A percentile compares a stretch with the other conserved stretches of the same genome.
These are phyloP conservation scores for Hypoxylon sp. DNA, from an alignment of 2,329 filamentous ascomycete genomes.

Conservation along the genomic window DNA sequence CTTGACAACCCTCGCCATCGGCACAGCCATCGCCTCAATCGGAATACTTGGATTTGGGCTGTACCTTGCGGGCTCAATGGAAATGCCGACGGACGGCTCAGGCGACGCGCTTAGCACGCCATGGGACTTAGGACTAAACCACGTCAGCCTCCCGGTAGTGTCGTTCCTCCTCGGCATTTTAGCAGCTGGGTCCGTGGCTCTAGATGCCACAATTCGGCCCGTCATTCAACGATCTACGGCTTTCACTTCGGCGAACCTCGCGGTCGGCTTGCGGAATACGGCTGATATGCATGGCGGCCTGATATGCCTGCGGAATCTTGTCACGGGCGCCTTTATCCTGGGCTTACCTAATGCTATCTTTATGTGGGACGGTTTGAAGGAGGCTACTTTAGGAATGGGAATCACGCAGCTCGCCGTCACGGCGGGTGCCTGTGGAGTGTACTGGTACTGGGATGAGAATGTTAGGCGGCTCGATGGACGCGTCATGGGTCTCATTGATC, in stretches of 20 bases:
- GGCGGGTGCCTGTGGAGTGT: slow-evolving; percentile 54
- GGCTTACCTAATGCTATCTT: slow-evolving; percentile 58
- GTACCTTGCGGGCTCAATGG: slow-evolving; percentile 58
- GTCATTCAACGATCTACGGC: slow-evolving; percentile 64
- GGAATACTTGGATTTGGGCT: slow-evolving; percentile 64
- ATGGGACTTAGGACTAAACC: slow-evolving; percentile 37
- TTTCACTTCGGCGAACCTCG: slow-evolving; percentile 64
- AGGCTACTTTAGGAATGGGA: slow-evolving; percentile 59
- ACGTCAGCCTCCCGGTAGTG: slow-evolving; percentile 58
- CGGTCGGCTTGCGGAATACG: slow-evolving; percentile 62
- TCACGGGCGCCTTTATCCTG: slow-evolving; percentile 61
- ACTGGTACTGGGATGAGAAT: slow-evolving; percentile 61
- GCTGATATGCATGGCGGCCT: slow-evolving; percentile 65
- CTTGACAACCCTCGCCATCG: slow-evolving; percentile 56
- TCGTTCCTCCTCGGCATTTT: slow-evolving; percentile 65
- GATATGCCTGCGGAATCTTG: slow-evolving; percentile 58
- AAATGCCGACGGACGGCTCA: slow-evolving; percentile 44
- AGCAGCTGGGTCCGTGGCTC: slow-evolving; percentile 59
- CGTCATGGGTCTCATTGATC: slow-evolving; percentile 63
- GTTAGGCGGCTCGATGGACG: slow-evolving; percentile 62
- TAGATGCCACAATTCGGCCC: slow-evolving; percentile 61
- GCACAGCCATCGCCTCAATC: slow-evolving; percentile 58
- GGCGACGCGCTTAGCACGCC: slow-evolving; percentile 49
- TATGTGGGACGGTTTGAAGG: slow-evolving; percentile 56
- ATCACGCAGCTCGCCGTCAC: slow-evolving; percentile 60